phyloP scores from a whole-genome alignment of 257 asterid genomes.

The Voacanga thouarsii region DNA sequence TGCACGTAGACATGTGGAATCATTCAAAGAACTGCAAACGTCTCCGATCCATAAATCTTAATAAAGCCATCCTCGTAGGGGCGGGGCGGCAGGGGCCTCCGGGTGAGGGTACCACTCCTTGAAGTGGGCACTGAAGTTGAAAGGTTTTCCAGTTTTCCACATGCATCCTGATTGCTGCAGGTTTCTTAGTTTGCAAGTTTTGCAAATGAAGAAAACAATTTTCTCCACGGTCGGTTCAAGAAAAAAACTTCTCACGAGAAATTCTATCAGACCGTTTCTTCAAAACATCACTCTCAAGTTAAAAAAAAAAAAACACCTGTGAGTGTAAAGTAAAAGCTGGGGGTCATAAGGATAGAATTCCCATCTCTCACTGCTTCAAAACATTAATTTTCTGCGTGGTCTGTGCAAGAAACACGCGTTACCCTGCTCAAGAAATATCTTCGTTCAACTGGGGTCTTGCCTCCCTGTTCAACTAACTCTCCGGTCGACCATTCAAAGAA shows the following conservation, averaged over 20 bases:
- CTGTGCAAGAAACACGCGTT: too few relatives aligned
- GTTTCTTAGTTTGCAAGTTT: neutral
- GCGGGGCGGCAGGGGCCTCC: too few relatives aligned
- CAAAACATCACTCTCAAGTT: too few relatives aligned
- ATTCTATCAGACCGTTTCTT: too few relatives aligned
- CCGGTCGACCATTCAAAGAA: neutral
- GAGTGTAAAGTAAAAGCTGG: too few relatives aligned
- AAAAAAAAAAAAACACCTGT: too few relatives aligned
- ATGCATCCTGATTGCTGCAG: neutral
- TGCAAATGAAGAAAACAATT: neutral
- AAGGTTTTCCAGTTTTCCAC: neutral
- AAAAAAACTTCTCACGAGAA: neutral
- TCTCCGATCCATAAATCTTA: neutral
- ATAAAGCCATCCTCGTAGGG: neutral
- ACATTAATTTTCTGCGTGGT: too few relatives aligned
- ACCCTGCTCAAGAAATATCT: neutral
- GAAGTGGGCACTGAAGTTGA: neutral
- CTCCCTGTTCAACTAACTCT: neutral
- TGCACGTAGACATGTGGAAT: conserved; percentile 5
- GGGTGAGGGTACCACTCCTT: too few relatives aligned
- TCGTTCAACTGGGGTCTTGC: neutral
- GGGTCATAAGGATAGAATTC: too few relatives aligned
- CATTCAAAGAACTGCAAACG: neutral
- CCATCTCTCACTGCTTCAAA: too few relatives aligned
- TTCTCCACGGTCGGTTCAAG: neutral